phyloP scores from a whole-genome alignment of 768 basidiomycete genomes.

The Lactarius pseudohatsudake region DNA sequence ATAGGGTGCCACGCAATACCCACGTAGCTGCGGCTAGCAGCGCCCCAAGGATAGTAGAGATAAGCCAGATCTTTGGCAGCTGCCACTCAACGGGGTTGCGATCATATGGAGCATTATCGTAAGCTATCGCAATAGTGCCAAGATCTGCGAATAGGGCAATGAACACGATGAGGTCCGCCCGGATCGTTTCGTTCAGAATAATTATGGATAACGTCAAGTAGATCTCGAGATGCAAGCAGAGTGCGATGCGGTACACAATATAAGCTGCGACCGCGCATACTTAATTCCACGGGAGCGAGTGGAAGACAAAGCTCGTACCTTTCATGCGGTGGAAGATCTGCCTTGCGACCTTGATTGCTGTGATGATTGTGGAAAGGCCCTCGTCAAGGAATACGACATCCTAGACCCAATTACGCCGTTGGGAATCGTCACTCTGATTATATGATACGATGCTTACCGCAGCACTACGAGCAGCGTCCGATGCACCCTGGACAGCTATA shows the following conservation, averaged over 20 bases:
- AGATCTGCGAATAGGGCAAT: constrained; percentile 47
- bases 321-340: constrained; percentile 53
- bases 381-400: constrained; percentile 52
- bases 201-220: constrained; percentile 47
- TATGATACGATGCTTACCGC: constrained; percentile 29
- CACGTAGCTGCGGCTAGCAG: constrained; percentile 42
- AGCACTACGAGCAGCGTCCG: constrained; percentile 43
- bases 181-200: constrained; percentile 48
- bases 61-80: constrained; percentile 49
- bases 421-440: background rate
- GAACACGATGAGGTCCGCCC: constrained; percentile 48
- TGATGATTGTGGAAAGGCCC: constrained; percentile 44
- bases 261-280: constrained; percentile 43
- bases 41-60: constrained; percentile 42
- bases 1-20: constrained; percentile 46
- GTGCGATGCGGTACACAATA: constrained; percentile 50
- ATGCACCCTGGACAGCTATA: constrained; percentile 46
- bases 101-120: constrained; percentile 43
- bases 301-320: constrained; percentile 31
- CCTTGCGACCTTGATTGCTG: constrained; percentile 47
- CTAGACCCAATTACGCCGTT: constrained; percentile 8
- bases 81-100: constrained; percentile 50
- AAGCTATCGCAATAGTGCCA: constrained; percentile 51
- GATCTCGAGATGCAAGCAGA: constrained; percentile 49
- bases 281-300: constrained; percentile 20